These are phyloP conservation scores for Monosporascus sp. DNA, from an alignment of 2,329 filamentous ascomycete species.

Conservation along the genomic window DNA sequence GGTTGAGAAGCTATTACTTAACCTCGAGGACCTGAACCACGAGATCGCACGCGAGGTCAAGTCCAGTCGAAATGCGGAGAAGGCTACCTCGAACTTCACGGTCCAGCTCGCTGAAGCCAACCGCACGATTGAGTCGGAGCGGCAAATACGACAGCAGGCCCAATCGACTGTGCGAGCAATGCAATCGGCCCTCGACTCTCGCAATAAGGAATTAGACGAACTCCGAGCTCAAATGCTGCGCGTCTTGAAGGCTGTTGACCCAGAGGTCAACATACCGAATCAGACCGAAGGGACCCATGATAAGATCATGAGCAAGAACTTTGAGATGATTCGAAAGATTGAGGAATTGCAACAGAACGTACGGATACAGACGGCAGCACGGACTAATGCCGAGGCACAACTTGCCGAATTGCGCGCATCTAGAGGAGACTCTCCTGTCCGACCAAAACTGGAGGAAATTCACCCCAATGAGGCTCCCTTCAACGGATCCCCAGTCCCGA, in stretches of 20 bases:
- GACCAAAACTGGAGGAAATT: slow-evolving; percentile 80
- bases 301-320: slow-evolving; percentile 67
- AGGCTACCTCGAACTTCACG: slow-evolving; percentile 72
- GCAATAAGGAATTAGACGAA: slow-evolving; percentile 75
- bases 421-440: slow-evolving; percentile 65
- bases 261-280: slow-evolving; percentile 60
- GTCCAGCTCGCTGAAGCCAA: slow-evolving; percentile 86
- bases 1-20: slow-evolving; percentile 85
- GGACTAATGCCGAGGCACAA: slow-evolving; percentile 76
- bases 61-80: slow-evolving; percentile 83
- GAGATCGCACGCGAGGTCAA: slow-evolving; percentile 88
- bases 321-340: slow-evolving; percentile 79
- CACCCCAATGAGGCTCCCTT: slow-evolving; percentile 73
- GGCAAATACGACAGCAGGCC: slow-evolving; percentile 77
- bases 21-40: slow-evolving; percentile 86
- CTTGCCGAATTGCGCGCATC: slow-evolving; percentile 71
- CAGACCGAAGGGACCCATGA: slow-evolving; percentile 54
- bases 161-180: slow-evolving; percentile 80
- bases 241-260: slow-evolving; percentile 83
- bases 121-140: slow-evolving; percentile 82
- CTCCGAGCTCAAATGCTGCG: slow-evolving; percentile 74
- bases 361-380: slow-evolving; percentile 74
- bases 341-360: slow-evolving; percentile 87
- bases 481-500: slow-evolving; percentile 68
- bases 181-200: slow-evolving; percentile 71